A percentile compares a stretch with the other conserved stretches of the same genome.
phyloP scores from a whole-genome alignment of 306 rosid species.

The Pachyrhizus erosus region DNA sequence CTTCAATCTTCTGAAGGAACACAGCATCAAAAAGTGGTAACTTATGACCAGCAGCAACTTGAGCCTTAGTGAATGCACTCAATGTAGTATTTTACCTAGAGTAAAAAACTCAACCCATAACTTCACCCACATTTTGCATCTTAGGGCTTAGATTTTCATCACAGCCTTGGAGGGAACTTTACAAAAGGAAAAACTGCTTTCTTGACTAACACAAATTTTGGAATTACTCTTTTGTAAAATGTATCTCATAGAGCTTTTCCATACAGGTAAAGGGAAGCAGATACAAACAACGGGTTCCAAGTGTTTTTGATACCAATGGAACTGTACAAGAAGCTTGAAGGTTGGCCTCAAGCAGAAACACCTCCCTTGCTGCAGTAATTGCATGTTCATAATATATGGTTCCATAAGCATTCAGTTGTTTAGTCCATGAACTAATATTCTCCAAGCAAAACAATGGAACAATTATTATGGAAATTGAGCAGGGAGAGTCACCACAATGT shows the following conservation, averaged over 20 bases:
- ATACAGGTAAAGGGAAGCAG: slow-evolving; percentile 90
- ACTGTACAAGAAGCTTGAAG: slow-evolving; percentile 91
- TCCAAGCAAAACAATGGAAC: slow-evolving; percentile 63
- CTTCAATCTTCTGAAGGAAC: slow-evolving; percentile 77
- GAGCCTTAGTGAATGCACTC: slow-evolving; percentile 83
- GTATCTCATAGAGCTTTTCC: slow-evolving; percentile 90
- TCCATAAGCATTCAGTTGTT: slow-evolving; percentile 77
- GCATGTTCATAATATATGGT: slow-evolving; percentile 95
- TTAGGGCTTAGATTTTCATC: slow-evolving; percentile 84
- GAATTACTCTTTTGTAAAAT: slow-evolving; percentile 78
- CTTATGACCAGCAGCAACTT: slow-evolving; percentile 84
- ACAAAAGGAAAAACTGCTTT: slow-evolving; percentile 97
- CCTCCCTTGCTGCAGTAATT: slow-evolving; percentile 71
- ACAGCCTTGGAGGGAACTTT: slow-evolving; percentile 78
- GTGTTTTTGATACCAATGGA: slow-evolving; percentile 92
- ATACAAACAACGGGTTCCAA: slow-evolving; percentile 92
- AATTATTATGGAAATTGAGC: slow-evolving; percentile 77
- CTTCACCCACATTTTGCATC: slow-evolving; percentile 98
- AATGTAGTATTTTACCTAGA: slow-evolving; percentile 56
- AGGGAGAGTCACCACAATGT: slow-evolving; percentile 96
- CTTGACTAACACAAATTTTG: slow-evolving; percentile 80
- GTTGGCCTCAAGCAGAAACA: slow-evolving; percentile 87
- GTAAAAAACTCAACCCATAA: slow-evolving; percentile 72
- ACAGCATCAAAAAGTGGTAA: slow-evolving; percentile 78
- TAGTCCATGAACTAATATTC: slow-evolving; percentile 83